Percentiles rank a stretch among this genome's conserved stretches.
phyloP scores from a whole-genome alignment of 371 early-diverging fungal genomes.

The Rhizopus arrhizus region DNA sequence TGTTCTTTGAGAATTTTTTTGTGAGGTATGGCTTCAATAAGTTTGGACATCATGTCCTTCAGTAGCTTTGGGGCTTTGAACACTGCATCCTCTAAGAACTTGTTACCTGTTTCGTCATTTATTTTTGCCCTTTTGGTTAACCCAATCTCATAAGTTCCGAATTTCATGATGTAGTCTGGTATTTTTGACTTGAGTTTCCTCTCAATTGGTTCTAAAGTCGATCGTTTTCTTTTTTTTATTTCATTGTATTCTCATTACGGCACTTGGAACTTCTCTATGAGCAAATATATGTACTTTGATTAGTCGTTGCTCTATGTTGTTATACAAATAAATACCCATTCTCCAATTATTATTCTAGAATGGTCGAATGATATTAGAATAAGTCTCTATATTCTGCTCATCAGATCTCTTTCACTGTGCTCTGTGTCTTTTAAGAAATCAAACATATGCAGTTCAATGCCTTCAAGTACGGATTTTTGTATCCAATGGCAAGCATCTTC shows the following conservation, averaged over 20 bases:
- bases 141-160: slow-evolving; percentile 4
- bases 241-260: background rate
- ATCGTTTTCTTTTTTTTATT: background rate
- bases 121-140: slow-evolving; percentile 1
- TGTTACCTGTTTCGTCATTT: background rate
- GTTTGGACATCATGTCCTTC: slow-evolving; percentile 16
- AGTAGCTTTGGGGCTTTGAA: slow-evolving; percentile 14
- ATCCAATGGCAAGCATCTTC: slow-evolving; percentile 1
- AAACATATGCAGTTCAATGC: background rate
- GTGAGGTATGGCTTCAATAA: slow-evolving; percentile 7
- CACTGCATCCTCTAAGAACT: slow-evolving; percentile 11
- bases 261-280: slow-evolving; percentile 5
- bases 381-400: slow-evolving; percentile 6
- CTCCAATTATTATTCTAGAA: slow-evolving; percentile 3
- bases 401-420: slow-evolving; percentile 3
- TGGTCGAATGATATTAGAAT: slow-evolving; percentile 1
- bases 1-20: slow-evolving; percentile 7
- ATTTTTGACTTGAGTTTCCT: slow-evolving; percentile 1
- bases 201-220: slow-evolving; percentile 1
- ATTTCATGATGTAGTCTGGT: slow-evolving; percentile 2
- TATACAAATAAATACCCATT: background rate
- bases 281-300: slow-evolving; percentile 1
- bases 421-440: slow-evolving; percentile 5
- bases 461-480: slow-evolving; percentile 6
- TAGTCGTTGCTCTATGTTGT: background rate